These are phyloP conservation scores for Beta lomatogona DNA, from an alignment of 179 eudicot genomes.

Conservation along the genomic window DNA sequence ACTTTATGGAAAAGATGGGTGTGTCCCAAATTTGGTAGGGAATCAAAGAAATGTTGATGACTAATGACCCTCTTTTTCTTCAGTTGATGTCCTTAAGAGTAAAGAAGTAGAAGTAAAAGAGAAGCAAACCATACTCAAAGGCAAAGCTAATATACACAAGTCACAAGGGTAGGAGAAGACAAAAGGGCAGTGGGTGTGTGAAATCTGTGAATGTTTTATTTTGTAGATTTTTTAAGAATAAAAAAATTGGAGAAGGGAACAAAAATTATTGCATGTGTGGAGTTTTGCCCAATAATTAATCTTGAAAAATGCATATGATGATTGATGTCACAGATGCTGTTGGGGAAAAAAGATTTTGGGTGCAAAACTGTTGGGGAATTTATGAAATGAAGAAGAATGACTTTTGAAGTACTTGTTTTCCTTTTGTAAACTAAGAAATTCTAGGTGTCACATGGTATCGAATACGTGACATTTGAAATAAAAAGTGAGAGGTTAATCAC, in stretches of 20 bases:
- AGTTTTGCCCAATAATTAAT: too few species aligned
- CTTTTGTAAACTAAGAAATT: too few species aligned
- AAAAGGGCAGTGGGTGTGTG: conserved; percentile 1
- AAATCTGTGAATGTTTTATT: background rate
- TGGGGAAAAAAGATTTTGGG: too few species aligned
- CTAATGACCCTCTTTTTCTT: conserved; percentile 17
- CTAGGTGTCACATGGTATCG: too few species aligned
- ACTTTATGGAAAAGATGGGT: background rate
- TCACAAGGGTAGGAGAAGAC: background rate
- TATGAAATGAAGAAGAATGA: too few species aligned
- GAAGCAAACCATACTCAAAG: conserved; percentile 28
- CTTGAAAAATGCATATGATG: background rate
- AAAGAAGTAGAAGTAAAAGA: conserved; percentile 30
- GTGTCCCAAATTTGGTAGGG: conserved; percentile 18
- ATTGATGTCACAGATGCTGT: too few species aligned
- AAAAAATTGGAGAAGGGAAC: background rate
- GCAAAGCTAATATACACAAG: conserved; percentile 15
- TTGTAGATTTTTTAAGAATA: background rate
- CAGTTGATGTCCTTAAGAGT: background rate
- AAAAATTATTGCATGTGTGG: background rate
- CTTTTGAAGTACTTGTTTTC: too few species aligned
- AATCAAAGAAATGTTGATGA: conserved; percentile 23
- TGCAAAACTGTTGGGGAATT: too few species aligned
- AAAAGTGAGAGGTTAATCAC: too few species aligned
- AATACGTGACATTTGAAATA: too few species aligned